Conservation (phyloP, 2,329 filamentous ascomycete genomes). For the Sclerotinia nivalis region DNA sequence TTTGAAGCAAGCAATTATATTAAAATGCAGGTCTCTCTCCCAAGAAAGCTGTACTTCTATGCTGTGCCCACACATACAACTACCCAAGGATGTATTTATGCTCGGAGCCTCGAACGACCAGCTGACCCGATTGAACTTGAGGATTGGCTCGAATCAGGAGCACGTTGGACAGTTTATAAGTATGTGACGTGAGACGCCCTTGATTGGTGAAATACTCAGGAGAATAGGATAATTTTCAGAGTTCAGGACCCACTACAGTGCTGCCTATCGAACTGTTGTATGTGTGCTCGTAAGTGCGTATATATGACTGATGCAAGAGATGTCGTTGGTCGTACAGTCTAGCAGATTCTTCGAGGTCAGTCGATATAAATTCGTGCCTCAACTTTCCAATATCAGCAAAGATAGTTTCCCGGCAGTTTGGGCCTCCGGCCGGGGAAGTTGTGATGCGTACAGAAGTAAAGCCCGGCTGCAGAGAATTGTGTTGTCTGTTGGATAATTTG, state of each 20-base stretch:
- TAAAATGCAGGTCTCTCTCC: slow-evolving; percentile 24
- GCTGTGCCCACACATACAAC: slow-evolving; percentile 17
- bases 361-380: slow-evolving; percentile 18
- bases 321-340: slow-evolving; percentile 23
- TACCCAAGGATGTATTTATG: slow-evolving; percentile 19
- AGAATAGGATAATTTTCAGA: slow-evolving; percentile 10
- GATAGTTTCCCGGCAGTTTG: slow-evolving; percentile 22
- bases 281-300: slow-evolving; percentile 16
- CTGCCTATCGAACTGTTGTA: slow-evolving; percentile 21
- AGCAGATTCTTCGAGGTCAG: slow-evolving; percentile 18
- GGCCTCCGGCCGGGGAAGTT: slow-evolving; percentile 23
- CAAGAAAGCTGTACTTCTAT: slow-evolving; percentile 23
- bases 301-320: slow-evolving; percentile 22
- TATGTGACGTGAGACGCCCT: slow-evolving; percentile 24
- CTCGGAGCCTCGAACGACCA: slow-evolving; percentile 20
- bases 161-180: slow-evolving; percentile 22
- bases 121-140: slow-evolving; percentile 21
- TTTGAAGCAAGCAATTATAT: slow-evolving; percentile 12
- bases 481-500: slow-evolving; percentile 1
- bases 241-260: slow-evolving; percentile 10
- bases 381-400: slow-evolving; percentile 16
- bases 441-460: slow-evolving; percentile 20
- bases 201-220: slow-evolving; percentile 19
- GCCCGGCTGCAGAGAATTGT: slow-evolving; percentile 19
- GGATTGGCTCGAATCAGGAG: slow-evolving; percentile 19